phyloP scores from a whole-genome alignment of 208 protist species.

The Acanthamoeba rhysodes region DNA sequence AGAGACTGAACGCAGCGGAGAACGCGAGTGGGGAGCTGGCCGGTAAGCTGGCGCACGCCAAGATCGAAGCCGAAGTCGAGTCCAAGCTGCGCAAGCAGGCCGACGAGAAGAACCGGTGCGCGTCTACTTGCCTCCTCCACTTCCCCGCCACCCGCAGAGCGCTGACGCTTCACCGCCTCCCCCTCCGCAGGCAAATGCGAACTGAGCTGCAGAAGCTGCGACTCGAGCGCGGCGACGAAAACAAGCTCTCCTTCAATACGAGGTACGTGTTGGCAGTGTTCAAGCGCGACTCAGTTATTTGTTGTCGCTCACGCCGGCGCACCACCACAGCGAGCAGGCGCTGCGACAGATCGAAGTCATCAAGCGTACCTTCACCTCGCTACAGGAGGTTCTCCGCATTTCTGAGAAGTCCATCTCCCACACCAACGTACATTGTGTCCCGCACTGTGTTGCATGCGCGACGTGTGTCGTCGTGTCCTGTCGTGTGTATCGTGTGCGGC shows the following conservation, averaged over 20 bases:
- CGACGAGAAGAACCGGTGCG: not conserved
- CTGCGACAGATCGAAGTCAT: slow-evolving; percentile 5
- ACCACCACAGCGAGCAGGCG: not conserved
- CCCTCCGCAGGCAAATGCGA: not conserved
- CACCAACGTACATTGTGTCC: not conserved
- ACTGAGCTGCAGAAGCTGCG: slow-evolving; percentile 4
- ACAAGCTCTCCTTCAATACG: not conserved
- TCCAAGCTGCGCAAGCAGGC: slow-evolving; percentile 1
- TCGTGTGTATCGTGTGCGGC: too few relatives aligned
- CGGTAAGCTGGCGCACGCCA: not conserved
- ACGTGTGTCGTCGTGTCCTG: too few relatives aligned
- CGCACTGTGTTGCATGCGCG: not conserved
- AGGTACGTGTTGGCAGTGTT: not conserved
- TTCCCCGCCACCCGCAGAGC: not conserved
- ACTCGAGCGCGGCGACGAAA: slow-evolving; percentile 1
- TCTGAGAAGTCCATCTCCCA: slow-evolving; percentile 15
- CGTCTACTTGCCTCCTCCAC: not conserved
- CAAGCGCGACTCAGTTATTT: too few relatives aligned
- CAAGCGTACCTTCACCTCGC: not conserved
- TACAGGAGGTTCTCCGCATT: slow-evolving; percentile 11
- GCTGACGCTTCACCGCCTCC: not conserved
- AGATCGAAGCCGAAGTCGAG: slow-evolving; percentile 10
- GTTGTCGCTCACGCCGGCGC: too few relatives aligned
- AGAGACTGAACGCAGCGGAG: not conserved
- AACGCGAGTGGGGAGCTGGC: not conserved